These are phyloP conservation scores for Galerina marginata DNA, from an alignment of 768 basidiomycete genomes.

Conservation along the genomic window DNA sequence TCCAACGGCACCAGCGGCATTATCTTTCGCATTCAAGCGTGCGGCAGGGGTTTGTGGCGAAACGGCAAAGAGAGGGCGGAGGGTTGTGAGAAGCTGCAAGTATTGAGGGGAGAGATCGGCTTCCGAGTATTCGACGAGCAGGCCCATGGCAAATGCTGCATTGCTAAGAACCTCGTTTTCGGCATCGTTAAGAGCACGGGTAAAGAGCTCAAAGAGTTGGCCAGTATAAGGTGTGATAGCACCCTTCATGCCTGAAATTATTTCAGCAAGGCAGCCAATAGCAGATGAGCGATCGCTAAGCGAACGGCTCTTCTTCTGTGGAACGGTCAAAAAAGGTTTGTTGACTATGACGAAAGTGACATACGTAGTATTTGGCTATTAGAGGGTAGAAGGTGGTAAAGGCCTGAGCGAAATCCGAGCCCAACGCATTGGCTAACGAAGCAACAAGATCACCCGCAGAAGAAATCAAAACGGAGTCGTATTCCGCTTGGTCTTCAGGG, in stretches of 20 bases:
- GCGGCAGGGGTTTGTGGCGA: slow-evolving; percentile 65
- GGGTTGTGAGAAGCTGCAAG: slow-evolving; percentile 72
- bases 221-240: slow-evolving; percentile 87
- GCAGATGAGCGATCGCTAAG: slow-evolving; percentile 91
- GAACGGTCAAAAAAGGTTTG: background rate
- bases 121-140: slow-evolving; percentile 86
- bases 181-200: slow-evolving; percentile 77
- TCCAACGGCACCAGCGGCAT: slow-evolving; percentile 93
- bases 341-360: slow-evolving; percentile 31
- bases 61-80: slow-evolving; percentile 82
- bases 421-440: slow-evolving; percentile 84
- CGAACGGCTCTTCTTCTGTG: slow-evolving; percentile 83
- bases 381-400: slow-evolving; percentile 90
- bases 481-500: slow-evolving; percentile 91
- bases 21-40: slow-evolving; percentile 88
- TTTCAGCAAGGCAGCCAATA: slow-evolving; percentile 93
- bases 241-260: slow-evolving; percentile 89
- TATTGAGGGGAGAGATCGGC: slow-evolving; percentile 85
- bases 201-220: slow-evolving; percentile 83
- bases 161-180: slow-evolving; percentile 97
- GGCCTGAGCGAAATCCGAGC: slow-evolving; percentile 79
- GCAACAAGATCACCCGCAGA: slow-evolving; percentile 95
- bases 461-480: slow-evolving; percentile 93
- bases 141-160: slow-evolving; percentile 92
- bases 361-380: slow-evolving; percentile 90